Percentiles rank a stretch among this genome's conserved stretches.
phyloP scores from a whole-genome alignment of 164 flowering plant genomes.

The Vitis rotundifolia region DNA sequence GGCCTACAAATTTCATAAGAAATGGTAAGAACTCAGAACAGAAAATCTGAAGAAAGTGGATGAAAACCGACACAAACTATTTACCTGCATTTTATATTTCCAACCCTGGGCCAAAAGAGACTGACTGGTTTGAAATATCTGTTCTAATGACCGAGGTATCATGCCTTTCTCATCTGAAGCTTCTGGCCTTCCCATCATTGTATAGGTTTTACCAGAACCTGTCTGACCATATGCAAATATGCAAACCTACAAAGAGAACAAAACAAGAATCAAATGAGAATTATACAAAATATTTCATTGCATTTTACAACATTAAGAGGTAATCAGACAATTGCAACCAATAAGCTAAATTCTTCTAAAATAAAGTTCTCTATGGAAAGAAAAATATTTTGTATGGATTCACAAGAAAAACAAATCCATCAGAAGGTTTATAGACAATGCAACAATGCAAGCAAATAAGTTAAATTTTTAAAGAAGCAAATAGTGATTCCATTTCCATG shows the following conservation, averaged over 20 bases:
- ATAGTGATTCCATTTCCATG: background rate
- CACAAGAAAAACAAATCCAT: background rate
- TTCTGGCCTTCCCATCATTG: constrained; percentile 61
- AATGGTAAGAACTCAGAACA: background rate
- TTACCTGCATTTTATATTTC: constrained; percentile 56
- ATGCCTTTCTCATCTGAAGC: constrained; percentile 44
- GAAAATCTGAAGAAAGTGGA: background rate
- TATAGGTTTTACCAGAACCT: constrained; percentile 57
- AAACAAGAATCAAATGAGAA: background rate
- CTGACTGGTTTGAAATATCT: constrained; percentile 49
- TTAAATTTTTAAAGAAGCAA: background rate
- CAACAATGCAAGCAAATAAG: too few species aligned
- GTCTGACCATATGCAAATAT: constrained; percentile 64
- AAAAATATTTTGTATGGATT: too few species aligned
- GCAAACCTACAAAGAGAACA: constrained; percentile 38
- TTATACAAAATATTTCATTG: background rate
- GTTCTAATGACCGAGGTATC: constrained; percentile 57
- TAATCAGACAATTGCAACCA: background rate
- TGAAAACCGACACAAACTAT: background rate
- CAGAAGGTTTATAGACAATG: background rate
- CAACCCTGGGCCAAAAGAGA: constrained; percentile 48
- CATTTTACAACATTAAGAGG: background rate
- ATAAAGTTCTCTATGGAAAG: too few species aligned
- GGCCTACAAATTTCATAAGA: constrained; percentile 38
- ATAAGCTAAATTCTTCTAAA: background rate